These are phyloP conservation scores for Pyrenophora teres DNA, from an alignment of 2,329 filamentous ascomycete genomes.

Conservation along the genomic window DNA sequence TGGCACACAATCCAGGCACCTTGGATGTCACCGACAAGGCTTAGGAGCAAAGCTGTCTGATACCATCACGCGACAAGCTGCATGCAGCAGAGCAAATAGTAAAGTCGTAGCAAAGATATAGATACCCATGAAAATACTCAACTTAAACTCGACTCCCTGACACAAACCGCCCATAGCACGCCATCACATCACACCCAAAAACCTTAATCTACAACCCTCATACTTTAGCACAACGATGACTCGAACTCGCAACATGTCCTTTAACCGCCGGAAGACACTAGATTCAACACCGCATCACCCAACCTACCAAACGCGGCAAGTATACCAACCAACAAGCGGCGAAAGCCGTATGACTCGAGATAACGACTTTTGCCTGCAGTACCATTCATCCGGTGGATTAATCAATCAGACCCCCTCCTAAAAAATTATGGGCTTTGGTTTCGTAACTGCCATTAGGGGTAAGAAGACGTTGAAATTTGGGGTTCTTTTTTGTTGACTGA, in stretches of 20 bases:
- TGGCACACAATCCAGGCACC: conserved; percentile 49
- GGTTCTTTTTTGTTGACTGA: background rate
- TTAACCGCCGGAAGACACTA: conserved; percentile 17
- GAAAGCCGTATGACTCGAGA: background rate
- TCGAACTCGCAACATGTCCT: background rate
- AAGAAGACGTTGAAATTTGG: background rate
- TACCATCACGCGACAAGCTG: too few species aligned
- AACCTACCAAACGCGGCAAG: conserved; percentile 10
- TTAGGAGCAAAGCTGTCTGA: background rate
- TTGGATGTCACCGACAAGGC: conserved; percentile 24
- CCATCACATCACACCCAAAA: too few species aligned
- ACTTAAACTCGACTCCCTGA: too few species aligned
- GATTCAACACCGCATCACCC: conserved; percentile 3
- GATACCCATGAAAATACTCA: background rate
- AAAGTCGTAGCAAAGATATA: background rate
- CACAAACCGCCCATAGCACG: too few species aligned
- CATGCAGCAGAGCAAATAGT: background rate
- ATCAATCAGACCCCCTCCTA: too few species aligned
- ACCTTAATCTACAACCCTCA: too few species aligned
- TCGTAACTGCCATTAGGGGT: too few species aligned
- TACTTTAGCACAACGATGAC: too few species aligned
- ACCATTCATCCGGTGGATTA: background rate
- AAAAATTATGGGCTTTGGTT: background rate
- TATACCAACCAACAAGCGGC: background rate
- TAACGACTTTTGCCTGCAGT: conserved; percentile 5